These are phyloP conservation scores for Boletales sp. DNA, from an alignment of 768 basidiomycete species.

Conservation along the genomic window DNA sequence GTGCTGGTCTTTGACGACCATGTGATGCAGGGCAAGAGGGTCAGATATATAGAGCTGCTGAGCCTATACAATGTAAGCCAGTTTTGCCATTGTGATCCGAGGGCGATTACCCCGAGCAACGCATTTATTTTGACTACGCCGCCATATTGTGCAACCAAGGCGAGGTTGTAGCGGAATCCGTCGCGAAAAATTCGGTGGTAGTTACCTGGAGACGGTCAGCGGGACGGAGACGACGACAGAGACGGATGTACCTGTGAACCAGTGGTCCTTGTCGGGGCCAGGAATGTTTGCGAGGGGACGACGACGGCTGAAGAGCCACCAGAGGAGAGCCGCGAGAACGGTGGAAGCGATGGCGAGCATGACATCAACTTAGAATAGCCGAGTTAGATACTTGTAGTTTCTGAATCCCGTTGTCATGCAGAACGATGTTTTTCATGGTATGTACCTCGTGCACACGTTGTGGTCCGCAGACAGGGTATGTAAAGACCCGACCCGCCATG, in stretches of 20 bases:
- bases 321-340: conserved; percentile 10
- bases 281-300: conserved; percentile 21
- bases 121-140: conserved; percentile 34
- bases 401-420: too few relatives aligned
- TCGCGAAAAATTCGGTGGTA: conserved; percentile 31
- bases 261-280: conserved; percentile 33
- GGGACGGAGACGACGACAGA: too few relatives aligned
- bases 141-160: conserved; percentile 30
- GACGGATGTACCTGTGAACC: conserved; percentile 29
- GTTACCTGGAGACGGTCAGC: conserved; percentile 25
- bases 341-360: conserved; percentile 5
- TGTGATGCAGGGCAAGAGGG: conserved; percentile 35
- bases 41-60: conserved; percentile 36
- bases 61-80: conserved; percentile 6
- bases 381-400: too few relatives aligned
- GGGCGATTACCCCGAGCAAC: conserved; percentile 29
- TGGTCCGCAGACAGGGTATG: too few relatives aligned
- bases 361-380: neutral
- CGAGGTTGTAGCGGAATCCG: conserved; percentile 29
- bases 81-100: neutral
- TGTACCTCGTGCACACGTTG: neutral
- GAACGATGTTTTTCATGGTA: neutral
- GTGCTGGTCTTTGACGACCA: conserved; percentile 35
- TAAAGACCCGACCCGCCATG: too few relatives aligned
- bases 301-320: conserved; percentile 11